phyloP scores from a whole-genome alignment of 345 rosid species.

The Camelina sativa region DNA sequence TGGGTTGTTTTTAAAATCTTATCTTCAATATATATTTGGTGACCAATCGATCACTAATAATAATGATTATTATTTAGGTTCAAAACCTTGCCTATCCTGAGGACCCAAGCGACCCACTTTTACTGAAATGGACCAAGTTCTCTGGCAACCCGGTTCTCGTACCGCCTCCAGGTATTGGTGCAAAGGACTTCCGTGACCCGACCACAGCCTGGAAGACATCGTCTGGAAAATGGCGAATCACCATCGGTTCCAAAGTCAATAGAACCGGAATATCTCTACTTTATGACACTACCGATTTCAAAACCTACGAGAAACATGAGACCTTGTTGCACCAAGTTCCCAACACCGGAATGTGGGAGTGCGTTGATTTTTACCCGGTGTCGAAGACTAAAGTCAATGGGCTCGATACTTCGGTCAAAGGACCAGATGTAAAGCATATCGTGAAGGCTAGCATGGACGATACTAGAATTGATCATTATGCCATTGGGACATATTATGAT shows the following conservation, averaged over 20 bases:
- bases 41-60: background rate
- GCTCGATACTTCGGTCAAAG: conserved; percentile 42
- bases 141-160: conserved; percentile 73
- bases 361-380: conserved; percentile 44
- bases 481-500: conserved; percentile 39
- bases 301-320: conserved; percentile 45
- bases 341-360: conserved; percentile 91
- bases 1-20: background rate
- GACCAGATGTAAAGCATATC: conserved; percentile 40
- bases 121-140: conserved; percentile 71
- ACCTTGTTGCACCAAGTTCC: conserved; percentile 64
- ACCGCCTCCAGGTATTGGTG: conserved; percentile 67
- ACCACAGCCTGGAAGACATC: conserved; percentile 93
- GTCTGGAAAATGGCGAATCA: conserved; percentile 79
- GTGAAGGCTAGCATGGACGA: conserved; percentile 47
- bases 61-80: conserved; percentile 38
- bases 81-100: conserved; percentile 93
- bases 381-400: conserved; percentile 30
- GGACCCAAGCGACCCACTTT: conserved; percentile 73
- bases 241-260: conserved; percentile 73
- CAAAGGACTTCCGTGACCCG: conserved; percentile 89
- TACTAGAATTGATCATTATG: conserved; percentile 42
- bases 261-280: conserved; percentile 71
- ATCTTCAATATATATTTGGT: background rate
- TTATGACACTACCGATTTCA: conserved; percentile 82